A percentile compares a stretch with the other conserved stretches of the same genome.
Evolutionary conservation across 2,329 filamentous ascomycete genomes (phyloP).

Genomic region (Moelleriella libera): DNA sequence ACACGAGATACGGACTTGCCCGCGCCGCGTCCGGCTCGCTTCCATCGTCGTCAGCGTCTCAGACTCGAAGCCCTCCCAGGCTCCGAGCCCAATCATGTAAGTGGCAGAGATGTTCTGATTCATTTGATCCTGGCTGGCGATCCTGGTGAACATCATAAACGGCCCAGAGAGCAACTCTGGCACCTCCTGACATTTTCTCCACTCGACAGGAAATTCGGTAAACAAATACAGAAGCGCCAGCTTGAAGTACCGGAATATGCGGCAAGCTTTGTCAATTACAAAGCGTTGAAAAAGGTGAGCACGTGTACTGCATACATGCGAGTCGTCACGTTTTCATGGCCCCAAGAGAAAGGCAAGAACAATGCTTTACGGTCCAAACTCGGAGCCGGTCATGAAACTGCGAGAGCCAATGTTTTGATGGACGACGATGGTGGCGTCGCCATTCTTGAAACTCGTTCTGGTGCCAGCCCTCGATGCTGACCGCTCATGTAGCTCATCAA

Average conservation of each 20-base stretch:
- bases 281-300: constrained; percentile 88
- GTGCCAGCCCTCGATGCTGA: neutral
- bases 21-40: neutral
- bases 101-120: constrained; percentile 5
- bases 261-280: constrained; percentile 98
- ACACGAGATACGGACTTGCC: too few relatives aligned
- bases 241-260: constrained; percentile 99
- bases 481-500: constrained; percentile 69
- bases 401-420: too few relatives aligned
- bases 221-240: constrained; percentile 97
- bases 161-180: neutral
- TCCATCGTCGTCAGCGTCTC: neutral
- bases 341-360: too few relatives aligned
- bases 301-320: too few relatives aligned
- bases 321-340: too few relatives aligned
- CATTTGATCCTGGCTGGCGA: neutral
- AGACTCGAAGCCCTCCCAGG: constrained; percentile 4
- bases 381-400: too few relatives aligned
- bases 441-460: neutral
- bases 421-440: neutral
- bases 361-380: too few relatives aligned
- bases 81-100: constrained; percentile 19
- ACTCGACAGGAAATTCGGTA: constrained; percentile 85
- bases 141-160: neutral
- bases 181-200: neutral